Conservation (phyloP, 2,329 filamentous ascomycete genomes). For the Beauveria caledonica region DNA sequence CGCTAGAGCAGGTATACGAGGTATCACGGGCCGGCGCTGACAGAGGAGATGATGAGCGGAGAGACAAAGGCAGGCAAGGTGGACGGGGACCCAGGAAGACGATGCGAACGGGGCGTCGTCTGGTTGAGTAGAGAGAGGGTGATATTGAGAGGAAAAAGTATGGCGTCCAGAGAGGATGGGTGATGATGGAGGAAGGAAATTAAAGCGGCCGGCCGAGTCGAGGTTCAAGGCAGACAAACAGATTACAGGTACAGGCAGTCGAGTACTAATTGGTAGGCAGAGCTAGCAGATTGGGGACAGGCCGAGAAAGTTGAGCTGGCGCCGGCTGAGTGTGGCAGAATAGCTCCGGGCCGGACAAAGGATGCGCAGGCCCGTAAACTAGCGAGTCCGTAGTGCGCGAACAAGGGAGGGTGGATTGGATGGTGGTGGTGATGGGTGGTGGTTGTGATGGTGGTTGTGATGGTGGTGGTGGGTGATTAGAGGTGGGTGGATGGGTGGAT, state of each 20-base stretch:
- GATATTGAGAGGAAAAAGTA: not conserved
- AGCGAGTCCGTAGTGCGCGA: not conserved
- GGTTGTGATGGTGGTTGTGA: too few relatives aligned
- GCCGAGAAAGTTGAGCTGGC: not conserved
- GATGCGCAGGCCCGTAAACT: not conserved
- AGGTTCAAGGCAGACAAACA: not conserved
- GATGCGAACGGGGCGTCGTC: not conserved
- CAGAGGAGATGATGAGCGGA: not conserved
- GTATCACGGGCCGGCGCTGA: not conserved
- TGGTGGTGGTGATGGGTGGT: not conserved
- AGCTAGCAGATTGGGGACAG: not conserved
- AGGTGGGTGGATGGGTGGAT: not conserved
- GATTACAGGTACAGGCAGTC: not conserved
- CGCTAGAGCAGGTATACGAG: not conserved
- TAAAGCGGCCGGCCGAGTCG: not conserved
- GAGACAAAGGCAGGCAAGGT: not conserved
- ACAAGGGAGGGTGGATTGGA: not conserved
- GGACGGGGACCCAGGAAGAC: not conserved
- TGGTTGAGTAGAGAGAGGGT: not conserved
- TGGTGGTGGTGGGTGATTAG: too few relatives aligned
- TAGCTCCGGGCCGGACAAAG: not conserved
- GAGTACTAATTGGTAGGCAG: not conserved
- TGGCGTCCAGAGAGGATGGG: not conserved
- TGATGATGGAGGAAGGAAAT: not conserved
- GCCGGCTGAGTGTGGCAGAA: not conserved